Percentiles rank a stretch among this genome's conserved stretches.
These are phyloP conservation scores for Ophiosphaerella herpotricha DNA, from an alignment of 2,329 filamentous ascomycete genomes.

Conservation along the genomic window DNA sequence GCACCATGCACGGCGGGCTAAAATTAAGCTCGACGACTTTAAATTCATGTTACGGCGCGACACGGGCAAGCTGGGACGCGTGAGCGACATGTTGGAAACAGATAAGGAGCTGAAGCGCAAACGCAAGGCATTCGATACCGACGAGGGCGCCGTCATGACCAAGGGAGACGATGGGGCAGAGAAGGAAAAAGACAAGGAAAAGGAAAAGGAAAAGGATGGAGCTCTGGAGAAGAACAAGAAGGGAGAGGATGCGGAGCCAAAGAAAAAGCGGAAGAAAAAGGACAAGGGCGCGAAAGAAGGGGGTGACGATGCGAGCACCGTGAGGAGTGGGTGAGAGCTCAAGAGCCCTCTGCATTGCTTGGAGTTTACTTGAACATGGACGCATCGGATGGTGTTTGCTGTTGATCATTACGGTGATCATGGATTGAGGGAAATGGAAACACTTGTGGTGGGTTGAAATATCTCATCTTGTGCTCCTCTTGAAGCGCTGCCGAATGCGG, in stretches of 20 bases:
- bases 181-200: constrained; percentile 10
- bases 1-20: constrained; percentile 84
- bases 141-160: constrained; percentile 64
- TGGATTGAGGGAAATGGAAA: neutral
- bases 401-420: neutral
- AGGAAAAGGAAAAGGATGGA: constrained; percentile 3
- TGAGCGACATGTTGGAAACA: constrained; percentile 87
- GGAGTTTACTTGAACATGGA: neutral
- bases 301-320: constrained; percentile 25
- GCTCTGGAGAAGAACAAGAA: constrained; percentile 9
- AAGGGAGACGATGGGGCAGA: constrained; percentile 32
- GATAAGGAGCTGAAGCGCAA: constrained; percentile 84
- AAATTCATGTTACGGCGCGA: constrained; percentile 91
- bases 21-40: constrained; percentile 98
- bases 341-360: constrained; percentile 1
- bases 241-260: constrained; percentile 8
- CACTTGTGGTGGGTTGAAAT: constrained; percentile 3
- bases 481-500: constrained; percentile 16
- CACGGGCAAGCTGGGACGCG: constrained; percentile 81
- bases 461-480: constrained; percentile 17
- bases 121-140: constrained; percentile 72
- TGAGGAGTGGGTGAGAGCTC: constrained; percentile 20
- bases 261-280: constrained; percentile 25
- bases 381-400: neutral
- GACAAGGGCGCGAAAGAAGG: constrained; percentile 14